Evolutionary conservation across 192 early-diverging fungal species (phyloP).

Genomic region (Coemansia sp.): DNA sequence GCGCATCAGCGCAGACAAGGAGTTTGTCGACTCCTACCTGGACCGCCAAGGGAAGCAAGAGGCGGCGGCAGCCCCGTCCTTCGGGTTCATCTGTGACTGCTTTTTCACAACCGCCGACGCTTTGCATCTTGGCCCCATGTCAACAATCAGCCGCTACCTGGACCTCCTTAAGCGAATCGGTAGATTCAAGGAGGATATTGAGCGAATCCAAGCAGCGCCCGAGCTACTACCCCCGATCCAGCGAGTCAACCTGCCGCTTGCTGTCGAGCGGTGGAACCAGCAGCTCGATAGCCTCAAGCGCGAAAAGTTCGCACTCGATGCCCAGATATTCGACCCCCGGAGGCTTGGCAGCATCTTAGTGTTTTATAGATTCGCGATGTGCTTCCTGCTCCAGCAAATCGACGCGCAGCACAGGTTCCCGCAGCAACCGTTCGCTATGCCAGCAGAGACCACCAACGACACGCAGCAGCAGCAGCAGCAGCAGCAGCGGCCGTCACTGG

Average conservation of each 20-base stretch:
- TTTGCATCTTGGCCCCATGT: conserved; percentile 79
- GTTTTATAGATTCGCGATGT: conserved; percentile 91
- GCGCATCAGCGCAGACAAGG: conserved; percentile 74
- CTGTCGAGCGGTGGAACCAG: conserved; percentile 62
- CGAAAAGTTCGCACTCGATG: conserved; percentile 70
- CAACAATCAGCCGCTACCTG: conserved; percentile 68
- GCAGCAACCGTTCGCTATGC: conserved; percentile 41
- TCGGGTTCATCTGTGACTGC: conserved; percentile 88
- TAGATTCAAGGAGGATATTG: conserved; percentile 69
- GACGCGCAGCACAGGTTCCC: conserved; percentile 54
- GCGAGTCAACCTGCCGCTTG: conserved; percentile 35
- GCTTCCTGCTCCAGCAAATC: conserved; percentile 78
- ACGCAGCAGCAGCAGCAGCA: background rate
- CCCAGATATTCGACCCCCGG: conserved; percentile 74
- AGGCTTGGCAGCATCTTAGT: conserved; percentile 63
- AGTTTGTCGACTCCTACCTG: conserved; percentile 64
- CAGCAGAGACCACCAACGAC: conserved; percentile 11
- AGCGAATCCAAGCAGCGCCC: conserved; percentile 48
- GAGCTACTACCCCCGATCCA: conserved; percentile 21
- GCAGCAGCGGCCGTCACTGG: no score
- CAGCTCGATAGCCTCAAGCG: conserved; percentile 71
- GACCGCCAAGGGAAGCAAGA: background rate
- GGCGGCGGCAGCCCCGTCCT: conserved; percentile 12
- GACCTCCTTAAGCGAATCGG: conserved; percentile 65
- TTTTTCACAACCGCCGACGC: conserved; percentile 80